A percentile compares a stretch with the other conserved stretches of the same genome.
Conservation (phyloP, 371 early-diverging fungal genomes). For the Syncephalastrum sp. region DNA sequence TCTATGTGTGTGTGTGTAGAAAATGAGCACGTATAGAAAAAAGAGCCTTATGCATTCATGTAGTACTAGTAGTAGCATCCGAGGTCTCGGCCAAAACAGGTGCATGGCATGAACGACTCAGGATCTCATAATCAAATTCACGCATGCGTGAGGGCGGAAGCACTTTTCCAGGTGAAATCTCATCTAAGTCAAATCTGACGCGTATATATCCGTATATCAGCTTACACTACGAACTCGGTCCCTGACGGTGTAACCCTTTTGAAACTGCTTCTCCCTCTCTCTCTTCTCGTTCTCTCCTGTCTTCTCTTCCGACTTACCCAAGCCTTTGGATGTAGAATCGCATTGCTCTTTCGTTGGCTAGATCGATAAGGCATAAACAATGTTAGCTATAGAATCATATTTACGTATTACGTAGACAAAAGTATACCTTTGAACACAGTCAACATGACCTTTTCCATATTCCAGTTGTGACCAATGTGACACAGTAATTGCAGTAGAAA, state of each 20-base stretch:
- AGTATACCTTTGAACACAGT: slow-evolving; percentile 62
- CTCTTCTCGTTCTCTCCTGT: too few species aligned
- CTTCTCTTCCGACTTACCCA: slow-evolving; percentile 31
- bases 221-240: not conserved
- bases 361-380: not conserved
- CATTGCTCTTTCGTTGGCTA: slow-evolving; percentile 55
- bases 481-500: slow-evolving; percentile 48
- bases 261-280: too few species aligned
- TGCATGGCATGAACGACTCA: slow-evolving; percentile 22
- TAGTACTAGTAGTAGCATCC: too few species aligned
- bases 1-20: too few species aligned
- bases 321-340: slow-evolving; percentile 54
- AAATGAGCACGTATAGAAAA: too few species aligned
- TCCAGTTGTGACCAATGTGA: slow-evolving; percentile 44
- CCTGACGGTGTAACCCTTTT: too few species aligned
- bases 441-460: slow-evolving; percentile 66
- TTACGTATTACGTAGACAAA: not conserved
- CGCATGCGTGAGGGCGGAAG: slow-evolving; percentile 46
- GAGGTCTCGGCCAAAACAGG: too few species aligned
- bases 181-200: slow-evolving; percentile 54
- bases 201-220: slow-evolving; percentile 6
- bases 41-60: too few species aligned
- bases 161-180: slow-evolving; percentile 59
- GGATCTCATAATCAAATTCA: slow-evolving; percentile 59
- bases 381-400: not conserved